Base-by-base conservation (phyloP, 2,329 filamentous ascomycete genomes). In the Cladosporium sp. region DNA sequence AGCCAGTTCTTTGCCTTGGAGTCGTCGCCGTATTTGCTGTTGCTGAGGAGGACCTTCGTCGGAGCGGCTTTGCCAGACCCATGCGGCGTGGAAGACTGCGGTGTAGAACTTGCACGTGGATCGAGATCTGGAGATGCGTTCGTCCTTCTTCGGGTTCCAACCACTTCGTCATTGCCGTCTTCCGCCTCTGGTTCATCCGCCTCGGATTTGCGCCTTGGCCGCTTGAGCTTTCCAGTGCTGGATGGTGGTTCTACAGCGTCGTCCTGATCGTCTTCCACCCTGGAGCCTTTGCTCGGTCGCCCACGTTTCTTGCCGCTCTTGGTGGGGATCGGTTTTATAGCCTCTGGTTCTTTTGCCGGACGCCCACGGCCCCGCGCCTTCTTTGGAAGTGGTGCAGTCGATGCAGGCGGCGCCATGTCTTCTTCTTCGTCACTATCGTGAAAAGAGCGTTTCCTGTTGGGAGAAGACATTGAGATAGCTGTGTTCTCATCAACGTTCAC, bases 1-100 rank as follows among this genome's bases (percentile, higher is more conserved):
- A 81, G 70, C 66, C 78, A 81, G 26, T 72, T 76, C 10, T 74
- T 68, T 8, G 73, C 64, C 7, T 69, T 64, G 6, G 69, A 71
- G 24, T 71, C 69, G n/a, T 68, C 60, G 21, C 54, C 57, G 7
- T 63, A 51, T 11, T 51, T 59, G 62, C 62, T 70, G 11, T 67
- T 59, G 59, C 70, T 73, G 21, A 75, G 66, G 12, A 75, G 64
- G 24, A 72, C 60, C 47, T 70, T 74, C 11, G 67, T 66, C 18
- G 67, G 38, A 18, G 57, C 57, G 15, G 57, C 57, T 24, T 62
- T 62, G 6, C 64, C 62, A 11, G 61, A 49, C 14, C 59, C 26
- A 12, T 66, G 65, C 14, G 66, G 18, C 15, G 44, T 47, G 26
- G 64, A 55, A 2, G 61, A 64, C 32, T 55, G 51, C 15, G 61